Conservation (phyloP, 75 land plant genomes). For the Pinus tabuliformis region DNA sequence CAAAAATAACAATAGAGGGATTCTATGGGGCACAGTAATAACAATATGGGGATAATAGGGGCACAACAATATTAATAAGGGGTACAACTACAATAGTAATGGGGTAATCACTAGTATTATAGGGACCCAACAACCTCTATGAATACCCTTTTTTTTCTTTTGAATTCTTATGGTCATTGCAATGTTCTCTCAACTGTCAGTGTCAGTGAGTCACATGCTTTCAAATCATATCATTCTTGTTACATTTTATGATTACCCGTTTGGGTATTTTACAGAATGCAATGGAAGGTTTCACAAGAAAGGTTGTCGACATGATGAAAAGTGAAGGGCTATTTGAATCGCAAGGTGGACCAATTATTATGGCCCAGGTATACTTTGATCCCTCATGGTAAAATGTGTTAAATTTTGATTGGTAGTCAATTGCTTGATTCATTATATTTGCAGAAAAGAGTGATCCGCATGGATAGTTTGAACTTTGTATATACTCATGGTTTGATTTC, state of each 20-base stretch:
- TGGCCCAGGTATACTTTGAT: conserved; percentile 49
- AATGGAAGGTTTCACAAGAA: conserved; percentile 74
- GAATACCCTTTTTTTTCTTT: neutral
- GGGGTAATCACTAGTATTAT: too few species aligned
- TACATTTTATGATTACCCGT: too few species aligned
- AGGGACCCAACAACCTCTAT: too few species aligned
- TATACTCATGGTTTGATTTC: neutral
- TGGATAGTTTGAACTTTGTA: neutral
- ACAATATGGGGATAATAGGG: too few species aligned
- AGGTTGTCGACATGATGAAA: conserved; percentile 71
- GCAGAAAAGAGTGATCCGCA: neutral
- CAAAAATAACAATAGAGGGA: too few species aligned
- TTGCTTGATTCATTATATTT: neutral
- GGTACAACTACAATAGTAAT: too few species aligned
- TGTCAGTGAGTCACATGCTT: too few species aligned
- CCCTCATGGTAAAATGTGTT: neutral
- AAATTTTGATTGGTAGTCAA: neutral
- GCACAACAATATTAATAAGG: too few species aligned
- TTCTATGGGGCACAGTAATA: too few species aligned
- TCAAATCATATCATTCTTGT: too few species aligned
- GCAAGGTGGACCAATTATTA: conserved; percentile 83
- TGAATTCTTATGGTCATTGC: too few species aligned
- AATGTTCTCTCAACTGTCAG: too few species aligned
- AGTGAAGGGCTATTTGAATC: conserved; percentile 52
- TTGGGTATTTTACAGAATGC: conserved; percentile 36